Base-by-base conservation (phyloP, 305 asterid species). In the Lippia alba region DNA sequence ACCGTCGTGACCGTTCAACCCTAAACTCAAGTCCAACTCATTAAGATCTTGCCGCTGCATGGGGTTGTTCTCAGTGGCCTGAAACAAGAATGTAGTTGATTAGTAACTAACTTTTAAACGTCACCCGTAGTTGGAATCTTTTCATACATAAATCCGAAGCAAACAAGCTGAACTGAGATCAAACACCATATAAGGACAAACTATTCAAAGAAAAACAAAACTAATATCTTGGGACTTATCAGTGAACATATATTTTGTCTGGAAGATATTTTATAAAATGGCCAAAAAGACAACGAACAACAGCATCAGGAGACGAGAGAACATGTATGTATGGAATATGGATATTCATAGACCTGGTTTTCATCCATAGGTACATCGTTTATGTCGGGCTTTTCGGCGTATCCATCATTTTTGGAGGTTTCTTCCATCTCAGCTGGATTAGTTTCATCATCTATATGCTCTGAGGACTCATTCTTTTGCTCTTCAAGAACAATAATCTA, bases 321-420 rank as follows among this genome's bases (percentile, higher is more conserved):
- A 8, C 6, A 45, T 40, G 62, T n/a, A 33, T 18, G 71, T 40
- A 76, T 60, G 30, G 30, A 24, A 69, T 40, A 76, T 60, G 30
- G 30, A 24, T 24, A 24, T 24, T 24, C 30, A 24, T 24, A 24
- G 46, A 89, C 96, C 91, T 78, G 84, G 61, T 64, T 80, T 83
- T 84, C 92, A 20, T 86, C 92, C 64, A 76, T 74, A 3, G 90
- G 87, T 14, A 83, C 74, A 73, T 90, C 91, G 59, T 90, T 90
- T 40, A 90, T 90, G 75, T 88, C 87, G 20, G 95, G 95, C 79
- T 87, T 90, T 80, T 83, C 92, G 10, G 79, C 83, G 48, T 59
- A 44, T 49, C 69, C 84, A 67, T 77, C 84, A 45, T 58, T 73
- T 66, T 82, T 79, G 70, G 86, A 77, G 59, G 77, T 81, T 56